Percentiles rank a stretch among this genome's conserved stretches.
Conservation (phyloP, 768 basidiomycete species). For the Phlebiopsis gigantea region DNA sequence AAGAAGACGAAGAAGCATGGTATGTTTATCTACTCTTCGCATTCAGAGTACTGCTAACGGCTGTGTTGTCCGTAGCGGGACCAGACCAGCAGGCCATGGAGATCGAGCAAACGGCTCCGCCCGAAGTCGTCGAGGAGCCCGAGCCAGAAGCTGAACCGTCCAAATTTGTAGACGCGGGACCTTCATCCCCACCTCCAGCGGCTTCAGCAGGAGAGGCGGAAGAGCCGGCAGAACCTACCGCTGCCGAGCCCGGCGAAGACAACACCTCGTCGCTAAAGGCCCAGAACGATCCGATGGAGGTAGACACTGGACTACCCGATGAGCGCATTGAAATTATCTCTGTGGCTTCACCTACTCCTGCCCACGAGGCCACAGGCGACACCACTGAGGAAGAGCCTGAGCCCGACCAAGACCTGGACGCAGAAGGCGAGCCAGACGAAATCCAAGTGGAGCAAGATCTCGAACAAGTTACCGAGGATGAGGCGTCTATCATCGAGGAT, state of each 20-base stretch:
- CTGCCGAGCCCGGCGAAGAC: too few species aligned
- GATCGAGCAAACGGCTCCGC: too few species aligned
- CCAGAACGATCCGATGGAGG: background rate
- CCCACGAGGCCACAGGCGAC: background rate
- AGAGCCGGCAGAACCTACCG: too few species aligned
- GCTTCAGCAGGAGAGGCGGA: background rate
- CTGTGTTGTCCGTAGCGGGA: slow-evolving; percentile 56
- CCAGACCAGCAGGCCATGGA: slow-evolving; percentile 38
- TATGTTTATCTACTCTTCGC: slow-evolving; percentile 16
- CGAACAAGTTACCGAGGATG: background rate
- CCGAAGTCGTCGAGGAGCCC: background rate
- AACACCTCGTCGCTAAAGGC: background rate
- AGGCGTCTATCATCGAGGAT: background rate
- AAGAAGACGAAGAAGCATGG: slow-evolving; percentile 47
- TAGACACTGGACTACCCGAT: background rate
- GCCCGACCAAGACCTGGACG: background rate
- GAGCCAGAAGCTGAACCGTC: background rate
- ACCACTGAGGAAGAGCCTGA: background rate
- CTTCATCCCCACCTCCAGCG: background rate
- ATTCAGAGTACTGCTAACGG: slow-evolving; percentile 40
- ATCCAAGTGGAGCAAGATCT: background rate
- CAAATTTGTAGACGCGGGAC: background rate
- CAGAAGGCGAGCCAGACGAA: background rate
- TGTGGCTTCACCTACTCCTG: too few species aligned
- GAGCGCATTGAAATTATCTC: too few species aligned